phyloP scores from a whole-genome alignment of 2,329 filamentous ascomycete genomes.

The Claviceps purpurea region DNA sequence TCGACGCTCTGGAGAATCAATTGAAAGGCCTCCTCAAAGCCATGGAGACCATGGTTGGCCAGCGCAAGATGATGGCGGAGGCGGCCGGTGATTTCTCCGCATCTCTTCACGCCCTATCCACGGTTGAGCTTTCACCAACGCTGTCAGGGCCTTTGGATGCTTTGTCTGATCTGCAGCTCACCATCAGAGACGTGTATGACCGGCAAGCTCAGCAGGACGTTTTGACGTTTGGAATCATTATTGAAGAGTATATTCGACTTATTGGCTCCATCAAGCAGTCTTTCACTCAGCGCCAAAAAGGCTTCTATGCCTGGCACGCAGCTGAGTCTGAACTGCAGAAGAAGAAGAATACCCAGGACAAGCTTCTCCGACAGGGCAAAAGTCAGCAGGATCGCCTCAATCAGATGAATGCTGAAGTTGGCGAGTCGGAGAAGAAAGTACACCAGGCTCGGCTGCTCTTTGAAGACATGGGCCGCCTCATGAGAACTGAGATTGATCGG shows the following conservation, averaged over 20 bases:
- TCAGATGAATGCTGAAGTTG: slow-evolving; percentile 83
- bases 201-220: slow-evolving; percentile 95
- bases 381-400: slow-evolving; percentile 91
- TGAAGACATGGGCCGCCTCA: slow-evolving; percentile 91
- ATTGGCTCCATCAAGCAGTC: slow-evolving; percentile 92
- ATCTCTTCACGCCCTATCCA: slow-evolving; percentile 82
- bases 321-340: slow-evolving; percentile 87
- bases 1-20: slow-evolving; percentile 87
- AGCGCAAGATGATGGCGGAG: slow-evolving; percentile 87
- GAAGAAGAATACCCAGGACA: slow-evolving; percentile 79
- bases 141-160: slow-evolving; percentile 83
- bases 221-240: slow-evolving; percentile 88
- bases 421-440: slow-evolving; percentile 86
- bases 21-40: slow-evolving; percentile 83
- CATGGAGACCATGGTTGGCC: slow-evolving; percentile 81
- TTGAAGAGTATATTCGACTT: slow-evolving; percentile 94
- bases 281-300: slow-evolving; percentile 85
- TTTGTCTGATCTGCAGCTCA: slow-evolving; percentile 83
- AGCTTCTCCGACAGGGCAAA: slow-evolving; percentile 85
- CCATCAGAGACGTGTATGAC: slow-evolving; percentile 89
- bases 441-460: slow-evolving; percentile 84
- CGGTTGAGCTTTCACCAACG: slow-evolving; percentile 80
- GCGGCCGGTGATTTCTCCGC: slow-evolving; percentile 86
- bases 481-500: slow-evolving; percentile 80
- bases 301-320: slow-evolving; percentile 85